Percentiles rank a stretch among this genome's conserved stretches.
Conservation (phyloP, 768 basidiomycete species). For the Pisolithus marmoratus region DNA sequence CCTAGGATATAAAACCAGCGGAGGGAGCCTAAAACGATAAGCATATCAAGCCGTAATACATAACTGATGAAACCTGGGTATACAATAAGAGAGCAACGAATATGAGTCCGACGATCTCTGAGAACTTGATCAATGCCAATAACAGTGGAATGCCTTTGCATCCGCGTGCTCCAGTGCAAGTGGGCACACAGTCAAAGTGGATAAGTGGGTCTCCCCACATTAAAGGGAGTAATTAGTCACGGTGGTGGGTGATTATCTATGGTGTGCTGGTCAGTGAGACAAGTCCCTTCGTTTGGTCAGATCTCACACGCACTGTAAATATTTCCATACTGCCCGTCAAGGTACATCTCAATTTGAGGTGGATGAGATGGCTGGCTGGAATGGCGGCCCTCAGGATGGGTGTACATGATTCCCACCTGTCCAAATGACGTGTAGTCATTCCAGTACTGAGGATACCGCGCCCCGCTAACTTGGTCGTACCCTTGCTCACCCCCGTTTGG, state of each 20-base stretch:
- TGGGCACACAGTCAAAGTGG: no score
- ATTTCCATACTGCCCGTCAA: slow-evolving; percentile 18
- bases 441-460: slow-evolving; percentile 50
- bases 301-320: slow-evolving; percentile 23
- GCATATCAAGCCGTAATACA: no score
- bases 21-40: no score
- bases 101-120: no score
- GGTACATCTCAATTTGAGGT: slow-evolving; percentile 18
- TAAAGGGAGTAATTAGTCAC: neutral
- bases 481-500: slow-evolving; percentile 8
- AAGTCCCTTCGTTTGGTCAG: neutral
- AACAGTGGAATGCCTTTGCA: no score
- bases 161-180: no score
- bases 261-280: no score
- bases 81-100: no score
- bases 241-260: slow-evolving; percentile 4
- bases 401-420: slow-evolving; percentile 41
- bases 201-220: neutral
- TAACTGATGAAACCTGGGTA: no score
- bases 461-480: slow-evolving; percentile 16
- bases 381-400: slow-evolving; percentile 2
- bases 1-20: no score
- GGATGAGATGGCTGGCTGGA: slow-evolving; percentile 5
- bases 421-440: slow-evolving; percentile 49
- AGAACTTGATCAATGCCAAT: no score